Conservation (phyloP, 768 basidiomycete genomes). For the Lactarius evosmus region DNA sequence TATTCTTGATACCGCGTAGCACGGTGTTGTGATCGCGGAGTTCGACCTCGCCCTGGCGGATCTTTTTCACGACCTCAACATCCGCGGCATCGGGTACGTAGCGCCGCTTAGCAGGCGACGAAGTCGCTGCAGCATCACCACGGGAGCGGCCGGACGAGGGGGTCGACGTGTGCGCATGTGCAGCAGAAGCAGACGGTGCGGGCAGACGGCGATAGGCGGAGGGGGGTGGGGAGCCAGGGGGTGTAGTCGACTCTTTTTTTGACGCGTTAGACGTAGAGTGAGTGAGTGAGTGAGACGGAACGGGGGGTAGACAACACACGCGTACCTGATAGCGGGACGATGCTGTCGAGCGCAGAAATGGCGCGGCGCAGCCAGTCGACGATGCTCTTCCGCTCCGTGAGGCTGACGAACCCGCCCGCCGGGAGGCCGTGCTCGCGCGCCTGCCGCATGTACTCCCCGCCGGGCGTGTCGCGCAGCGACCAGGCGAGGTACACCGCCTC, state of each 20-base stretch:
- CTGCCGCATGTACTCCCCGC: constrained; percentile 87
- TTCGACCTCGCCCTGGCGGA: constrained; percentile 72
- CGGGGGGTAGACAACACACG: no score
- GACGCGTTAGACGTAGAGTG: no score
- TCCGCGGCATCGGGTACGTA: constrained; percentile 80
- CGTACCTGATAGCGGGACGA: constrained; percentile 48
- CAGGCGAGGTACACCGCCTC: constrained; percentile 86
- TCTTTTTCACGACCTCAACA: constrained; percentile 82
- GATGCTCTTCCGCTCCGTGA: constrained; percentile 82
- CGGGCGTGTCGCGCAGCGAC: constrained; percentile 65
- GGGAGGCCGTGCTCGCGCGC: constrained; percentile 67
- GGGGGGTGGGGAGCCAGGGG: constrained; percentile 52
- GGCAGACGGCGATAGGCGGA: constrained; percentile 13
- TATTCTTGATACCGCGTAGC: constrained; percentile 76
- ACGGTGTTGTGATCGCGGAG: constrained; percentile 80
- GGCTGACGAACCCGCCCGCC: constrained; percentile 72
- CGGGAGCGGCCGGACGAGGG: constrained; percentile 25
- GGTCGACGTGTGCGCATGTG: constrained; percentile 23
- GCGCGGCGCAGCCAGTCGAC: constrained; percentile 82
- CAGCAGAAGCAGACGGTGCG: constrained; percentile 27
- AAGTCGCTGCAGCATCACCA: constrained; percentile 26
- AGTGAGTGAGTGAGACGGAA: no score
- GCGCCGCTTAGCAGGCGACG: constrained; percentile 58
- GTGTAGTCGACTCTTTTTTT: constrained; percentile 51
- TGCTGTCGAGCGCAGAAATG: constrained; percentile 46